These are phyloP conservation scores for Vigna angularis DNA, from an alignment of 306 rosid species.

Conservation along the genomic window DNA sequence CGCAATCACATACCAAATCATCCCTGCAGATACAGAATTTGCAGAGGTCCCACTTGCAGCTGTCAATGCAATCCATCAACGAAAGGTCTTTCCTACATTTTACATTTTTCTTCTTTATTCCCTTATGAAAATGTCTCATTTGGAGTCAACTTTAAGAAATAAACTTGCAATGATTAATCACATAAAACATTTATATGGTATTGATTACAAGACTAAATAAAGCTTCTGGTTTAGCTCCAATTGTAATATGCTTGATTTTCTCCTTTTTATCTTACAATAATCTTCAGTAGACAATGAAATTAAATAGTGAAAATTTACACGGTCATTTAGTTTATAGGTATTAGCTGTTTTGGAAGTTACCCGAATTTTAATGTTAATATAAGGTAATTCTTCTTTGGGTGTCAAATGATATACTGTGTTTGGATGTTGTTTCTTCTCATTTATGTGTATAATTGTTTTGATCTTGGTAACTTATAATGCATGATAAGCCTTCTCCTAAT, in stretches of 20 bases:
- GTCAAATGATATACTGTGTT: slow-evolving; percentile 13
- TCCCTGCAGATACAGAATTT: slow-evolving; percentile 86
- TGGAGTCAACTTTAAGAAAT: slow-evolving; percentile 26
- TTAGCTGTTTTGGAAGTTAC: slow-evolving; percentile 12
- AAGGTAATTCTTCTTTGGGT: slow-evolving; percentile 10
- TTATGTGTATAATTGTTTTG: slow-evolving; percentile 14
- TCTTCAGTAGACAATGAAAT: slow-evolving; percentile 5
- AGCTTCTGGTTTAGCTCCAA: slow-evolving; percentile 19
- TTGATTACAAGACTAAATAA: background rate
- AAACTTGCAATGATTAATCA: slow-evolving; percentile 26
- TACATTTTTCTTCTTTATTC: background rate
- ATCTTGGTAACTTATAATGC: slow-evolving; percentile 29
- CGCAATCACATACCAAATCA: slow-evolving; percentile 85
- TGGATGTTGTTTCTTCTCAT: slow-evolving; percentile 24
- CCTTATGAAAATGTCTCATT: slow-evolving; percentile 1
- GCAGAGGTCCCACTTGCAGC: slow-evolving; percentile 97
- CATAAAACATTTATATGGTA: background rate
- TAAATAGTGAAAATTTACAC: slow-evolving; percentile 7
- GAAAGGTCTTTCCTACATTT: slow-evolving; percentile 61
- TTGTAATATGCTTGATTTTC: slow-evolving; percentile 27
- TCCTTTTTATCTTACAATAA: slow-evolving; percentile 9
- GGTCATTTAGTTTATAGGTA: slow-evolving; percentile 33
- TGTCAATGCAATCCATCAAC: slow-evolving; percentile 66
- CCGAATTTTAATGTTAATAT: background rate
- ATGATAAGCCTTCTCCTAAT: slow-evolving; percentile 34